phyloP scores from a whole-genome alignment of 352 stramenopile species.

The Globisporangium perplexum region DNA sequence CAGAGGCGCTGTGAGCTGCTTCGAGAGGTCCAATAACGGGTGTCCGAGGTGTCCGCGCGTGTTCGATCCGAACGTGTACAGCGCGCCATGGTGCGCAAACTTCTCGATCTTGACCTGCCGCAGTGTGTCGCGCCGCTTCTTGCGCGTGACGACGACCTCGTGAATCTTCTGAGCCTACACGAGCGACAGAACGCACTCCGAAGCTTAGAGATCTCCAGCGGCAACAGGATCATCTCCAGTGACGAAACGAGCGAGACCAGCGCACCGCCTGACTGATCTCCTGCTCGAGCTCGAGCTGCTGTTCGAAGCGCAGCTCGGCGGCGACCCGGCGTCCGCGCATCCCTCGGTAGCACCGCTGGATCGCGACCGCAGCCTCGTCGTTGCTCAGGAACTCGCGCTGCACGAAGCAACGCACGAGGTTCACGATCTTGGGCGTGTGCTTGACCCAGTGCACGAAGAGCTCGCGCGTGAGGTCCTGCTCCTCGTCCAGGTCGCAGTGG shows the following conservation, averaged over 20 bases:
- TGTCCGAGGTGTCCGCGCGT: conserved; percentile 46
- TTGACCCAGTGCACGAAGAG: conserved; percentile 54
- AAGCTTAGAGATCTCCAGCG: background rate
- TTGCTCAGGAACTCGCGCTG: conserved; percentile 49
- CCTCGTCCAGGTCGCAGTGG: conserved; percentile 57
- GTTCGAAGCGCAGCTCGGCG: conserved; percentile 39
- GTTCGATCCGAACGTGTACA: conserved; percentile 73
- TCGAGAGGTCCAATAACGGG: conserved; percentile 30
- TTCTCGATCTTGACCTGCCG: conserved; percentile 65
- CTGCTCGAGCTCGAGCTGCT: conserved; percentile 49
- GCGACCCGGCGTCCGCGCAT: conserved; percentile 46
- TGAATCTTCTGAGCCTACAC: conserved; percentile 46
- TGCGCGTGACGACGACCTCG: conserved; percentile 54
- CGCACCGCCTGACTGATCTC: conserved; percentile 42
- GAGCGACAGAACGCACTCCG: background rate
- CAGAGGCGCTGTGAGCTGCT: conserved; percentile 31
- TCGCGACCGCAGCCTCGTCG: conserved; percentile 43
- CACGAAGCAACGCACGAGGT: conserved; percentile 65
- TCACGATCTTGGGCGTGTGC: conserved; percentile 70
- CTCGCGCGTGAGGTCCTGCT: conserved; percentile 51
- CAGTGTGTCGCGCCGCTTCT: conserved; percentile 58
- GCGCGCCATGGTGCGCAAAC: conserved; percentile 58
- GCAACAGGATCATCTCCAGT: background rate
- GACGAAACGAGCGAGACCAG: background rate
- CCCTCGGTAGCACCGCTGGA: conserved; percentile 50